These are phyloP conservation scores for Dichomitus squalens DNA, from an alignment of 1,284 basidiomycete species.

Conservation along the genomic window DNA sequence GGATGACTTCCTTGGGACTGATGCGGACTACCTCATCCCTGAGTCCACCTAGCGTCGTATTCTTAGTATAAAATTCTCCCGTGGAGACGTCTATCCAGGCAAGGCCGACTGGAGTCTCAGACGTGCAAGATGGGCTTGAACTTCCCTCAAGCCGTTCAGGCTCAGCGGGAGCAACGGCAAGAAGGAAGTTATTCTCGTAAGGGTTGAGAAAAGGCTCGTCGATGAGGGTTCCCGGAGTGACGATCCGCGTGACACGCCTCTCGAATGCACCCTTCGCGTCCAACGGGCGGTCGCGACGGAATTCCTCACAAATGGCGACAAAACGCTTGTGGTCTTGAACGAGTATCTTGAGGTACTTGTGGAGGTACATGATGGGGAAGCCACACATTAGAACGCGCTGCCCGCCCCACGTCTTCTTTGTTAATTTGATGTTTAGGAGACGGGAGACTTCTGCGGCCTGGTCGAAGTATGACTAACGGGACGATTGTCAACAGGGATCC, in stretches of 20 bases:
- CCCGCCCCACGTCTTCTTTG: conserved; percentile 72
- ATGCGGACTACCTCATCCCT: conserved; percentile 87
- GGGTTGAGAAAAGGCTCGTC: conserved; percentile 87
- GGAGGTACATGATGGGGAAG: conserved; percentile 84
- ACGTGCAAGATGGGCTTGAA: not conserved
- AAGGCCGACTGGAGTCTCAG: conserved; percentile 45
- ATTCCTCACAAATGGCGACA: conserved; percentile 93
- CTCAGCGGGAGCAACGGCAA: conserved; percentile 57
- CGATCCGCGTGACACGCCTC: conserved; percentile 79
- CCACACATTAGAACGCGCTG: conserved; percentile 81
- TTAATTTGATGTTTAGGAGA: conserved; percentile 81
- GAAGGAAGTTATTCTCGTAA: conserved; percentile 86
- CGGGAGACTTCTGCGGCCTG: conserved; percentile 81
- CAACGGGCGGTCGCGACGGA: conserved; percentile 48
- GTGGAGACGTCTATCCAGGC: conserved; percentile 97
- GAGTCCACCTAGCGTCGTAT: conserved; percentile 54
- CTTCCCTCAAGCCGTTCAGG: not conserved
- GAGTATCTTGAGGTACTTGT: conserved; percentile 84
- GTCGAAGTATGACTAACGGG: conserved; percentile 80
- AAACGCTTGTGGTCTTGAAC: conserved; percentile 82
- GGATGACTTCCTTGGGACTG: conserved; percentile 80
- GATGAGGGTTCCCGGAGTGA: conserved; percentile 91
- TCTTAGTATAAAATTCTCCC: conserved; percentile 87
- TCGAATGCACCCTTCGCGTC: conserved; percentile 63
- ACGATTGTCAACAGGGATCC: not conserved